A percentile compares a stretch with the other conserved stretches of the same genome.
Conservation (phyloP, 257 asterid species). For the Solanum rostratum region DNA sequence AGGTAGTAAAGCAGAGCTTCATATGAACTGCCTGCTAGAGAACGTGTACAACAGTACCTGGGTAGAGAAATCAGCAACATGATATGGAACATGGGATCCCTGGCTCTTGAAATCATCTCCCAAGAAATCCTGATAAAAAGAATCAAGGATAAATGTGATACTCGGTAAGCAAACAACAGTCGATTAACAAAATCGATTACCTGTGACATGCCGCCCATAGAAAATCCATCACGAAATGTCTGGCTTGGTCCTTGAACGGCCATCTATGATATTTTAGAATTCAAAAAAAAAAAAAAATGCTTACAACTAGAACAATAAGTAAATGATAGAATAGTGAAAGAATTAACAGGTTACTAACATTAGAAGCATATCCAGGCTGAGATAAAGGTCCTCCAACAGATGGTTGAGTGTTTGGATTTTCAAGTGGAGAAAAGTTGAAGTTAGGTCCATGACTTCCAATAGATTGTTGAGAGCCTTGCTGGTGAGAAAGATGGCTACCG, state of each 20-base stretch:
- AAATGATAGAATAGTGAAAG: not conserved
- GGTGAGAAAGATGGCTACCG: slow-evolving; percentile 89
- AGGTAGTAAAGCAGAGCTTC: not conserved
- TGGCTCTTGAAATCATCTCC: slow-evolving; percentile 97
- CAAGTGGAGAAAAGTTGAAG: slow-evolving; percentile 71
- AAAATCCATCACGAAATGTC: slow-evolving; percentile 73
- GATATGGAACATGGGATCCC: slow-evolving; percentile 92
- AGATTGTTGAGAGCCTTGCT: slow-evolving; percentile 71
- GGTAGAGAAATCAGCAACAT: slow-evolving; percentile 74
- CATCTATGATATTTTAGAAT: slow-evolving; percentile 13
- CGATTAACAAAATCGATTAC: slow-evolving; percentile 19
- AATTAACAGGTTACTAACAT: slow-evolving; percentile 37
- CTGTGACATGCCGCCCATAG: slow-evolving; percentile 95
- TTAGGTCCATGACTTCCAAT: slow-evolving; percentile 63
- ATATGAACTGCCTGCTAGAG: not conserved
- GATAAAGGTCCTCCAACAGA: slow-evolving; percentile 81
- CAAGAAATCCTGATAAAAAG: slow-evolving; percentile 63
- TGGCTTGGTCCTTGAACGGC: slow-evolving; percentile 62
- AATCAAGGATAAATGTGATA: slow-evolving; percentile 2
- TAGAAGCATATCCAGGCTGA: slow-evolving; percentile 86
- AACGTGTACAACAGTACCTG: slow-evolving; percentile 37
- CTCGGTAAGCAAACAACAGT: not conserved
- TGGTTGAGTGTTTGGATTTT: slow-evolving; percentile 81
- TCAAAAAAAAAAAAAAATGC: not conserved
- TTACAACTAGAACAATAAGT: not conserved